Percentiles rank a stretch among this genome's conserved stretches.
These are phyloP conservation scores for Hibiscus trionum DNA, from an alignment of 345 rosid genomes.

Conservation along the genomic window DNA sequence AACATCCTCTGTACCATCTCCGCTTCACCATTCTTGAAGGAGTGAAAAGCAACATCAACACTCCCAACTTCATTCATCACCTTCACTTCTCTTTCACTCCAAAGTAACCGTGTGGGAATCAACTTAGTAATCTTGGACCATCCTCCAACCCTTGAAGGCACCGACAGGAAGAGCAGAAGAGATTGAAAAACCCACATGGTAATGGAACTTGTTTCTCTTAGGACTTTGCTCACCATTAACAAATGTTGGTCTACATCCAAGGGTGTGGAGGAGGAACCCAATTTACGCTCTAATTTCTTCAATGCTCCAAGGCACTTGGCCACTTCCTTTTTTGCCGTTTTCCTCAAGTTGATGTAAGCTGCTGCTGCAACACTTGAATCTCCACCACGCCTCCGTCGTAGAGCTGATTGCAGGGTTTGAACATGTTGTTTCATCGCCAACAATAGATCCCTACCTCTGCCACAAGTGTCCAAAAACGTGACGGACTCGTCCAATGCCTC, in stretches of 20 bases:
- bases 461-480: constrained; percentile 38
- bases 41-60: constrained; percentile 26
- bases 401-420: constrained; percentile 38
- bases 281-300: constrained; percentile 18
- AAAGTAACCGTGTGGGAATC: constrained; percentile 14
- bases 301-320: constrained; percentile 14
- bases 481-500: constrained; percentile 36
- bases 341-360: constrained; percentile 20
- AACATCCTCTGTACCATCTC: constrained; percentile 19
- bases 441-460: constrained; percentile 28
- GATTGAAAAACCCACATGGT: constrained; percentile 17
- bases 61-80: constrained; percentile 29
- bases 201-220: constrained; percentile 19
- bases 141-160: constrained; percentile 14
- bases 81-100: constrained; percentile 6
- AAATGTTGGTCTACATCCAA: constrained; percentile 7
- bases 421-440: constrained; percentile 30
- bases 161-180: constrained; percentile 18
- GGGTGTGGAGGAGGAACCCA: not conserved
- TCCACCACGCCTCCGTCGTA: constrained; percentile 34
- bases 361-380: constrained; percentile 19
- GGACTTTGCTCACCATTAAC: constrained; percentile 5
- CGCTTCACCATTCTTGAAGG: constrained; percentile 4
- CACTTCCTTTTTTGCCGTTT: constrained; percentile 18
- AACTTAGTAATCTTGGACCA: constrained; percentile 34